Base-by-base conservation (phyloP, 257 asterid genomes). In the Linderniella brevidens region DNA sequence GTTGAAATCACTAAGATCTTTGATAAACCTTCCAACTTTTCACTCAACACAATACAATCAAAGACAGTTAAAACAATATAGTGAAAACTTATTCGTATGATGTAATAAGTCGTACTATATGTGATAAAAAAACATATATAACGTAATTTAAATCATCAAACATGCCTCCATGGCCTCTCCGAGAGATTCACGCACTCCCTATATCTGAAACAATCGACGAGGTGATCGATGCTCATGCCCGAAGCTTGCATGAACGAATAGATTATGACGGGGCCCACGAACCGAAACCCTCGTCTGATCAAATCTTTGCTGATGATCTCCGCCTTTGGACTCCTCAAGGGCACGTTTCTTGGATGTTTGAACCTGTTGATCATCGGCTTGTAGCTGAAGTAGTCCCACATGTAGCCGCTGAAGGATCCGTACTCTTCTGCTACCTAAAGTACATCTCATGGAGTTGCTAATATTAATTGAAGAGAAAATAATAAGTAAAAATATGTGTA, bases 211-310 rank as follows among this genome's bases (percentile, higher is more conserved):
- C 95, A 88, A 43, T 76, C 74, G 29, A 80, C 82, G 11, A 84
- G 81, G 65, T 88, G 95, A 54, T 88, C 97, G 48, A 83, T 66
- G 25, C 80, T 80, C 77, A 88, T 63, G 35, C 97, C 94, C 4
- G 90, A 71, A 0, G 93, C 95, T 47, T 88, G 97, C 93, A 84
- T 80, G 58, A 80, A 78, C 19, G 97, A 84, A 41, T 80, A 75
- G 17, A 88, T 80, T 53, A 88, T 83, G 3, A 88, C 92, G 19
- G 92, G 95, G 15, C 97, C 95, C 52, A 88, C 94, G 16, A 78
- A 73, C 8, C 95, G 73, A 55, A 88, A 84, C 19, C 97, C 97
- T 4, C 82, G 74, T 48, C 80, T 72, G 61, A 71, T 13, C 40
- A 88, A 14, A 59, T 88, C 97, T 67, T 80, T 88, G 82, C 95